These are phyloP conservation scores for Gonium pectorale DNA, from an alignment of 139 green algal species.

Conservation along the genomic window DNA sequence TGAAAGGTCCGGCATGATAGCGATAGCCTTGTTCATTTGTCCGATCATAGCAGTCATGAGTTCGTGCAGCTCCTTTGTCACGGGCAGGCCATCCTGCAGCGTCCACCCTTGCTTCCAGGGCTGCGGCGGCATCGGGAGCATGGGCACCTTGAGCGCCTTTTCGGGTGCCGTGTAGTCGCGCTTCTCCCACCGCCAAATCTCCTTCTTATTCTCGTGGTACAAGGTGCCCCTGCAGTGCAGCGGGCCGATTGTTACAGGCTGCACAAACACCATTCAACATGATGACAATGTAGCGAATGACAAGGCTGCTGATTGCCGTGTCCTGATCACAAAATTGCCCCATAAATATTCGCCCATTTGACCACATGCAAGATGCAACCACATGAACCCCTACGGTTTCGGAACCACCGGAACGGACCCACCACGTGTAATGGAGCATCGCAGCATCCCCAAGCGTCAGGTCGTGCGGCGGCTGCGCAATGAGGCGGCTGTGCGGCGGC, in stretches of 20 bases:
- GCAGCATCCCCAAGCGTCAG: slow-evolving; percentile 68
- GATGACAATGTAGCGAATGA: not conserved
- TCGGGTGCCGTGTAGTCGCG: slow-evolving; percentile 55
- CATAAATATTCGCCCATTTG: too few relatives aligned
- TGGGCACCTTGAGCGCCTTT: slow-evolving; percentile 52
- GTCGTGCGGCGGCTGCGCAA: slow-evolving; percentile 77
- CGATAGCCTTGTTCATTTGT: slow-evolving; percentile 73
- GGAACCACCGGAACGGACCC: too few relatives aligned
- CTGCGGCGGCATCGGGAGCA: slow-evolving; percentile 62
- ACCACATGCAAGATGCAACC: too few relatives aligned
- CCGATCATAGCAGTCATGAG: slow-evolving; percentile 66
- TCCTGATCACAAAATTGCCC: too few relatives aligned
- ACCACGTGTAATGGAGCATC: slow-evolving; percentile 94
- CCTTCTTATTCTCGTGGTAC: slow-evolving; percentile 37
- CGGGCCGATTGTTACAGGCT: not conserved
- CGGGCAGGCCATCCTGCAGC: slow-evolving; percentile 73
- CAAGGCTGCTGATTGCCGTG: too few relatives aligned
- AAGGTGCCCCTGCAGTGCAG: not conserved
- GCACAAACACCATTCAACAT: not conserved
- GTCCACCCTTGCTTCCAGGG: slow-evolving; percentile 54
- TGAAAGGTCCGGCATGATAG: slow-evolving; percentile 42
- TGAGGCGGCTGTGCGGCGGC: slow-evolving; percentile 70
- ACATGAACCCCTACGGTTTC: too few relatives aligned
- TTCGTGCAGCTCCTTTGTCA: slow-evolving; percentile 69
- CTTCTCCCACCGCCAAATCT: slow-evolving; percentile 54